phyloP scores from a whole-genome alignment of 2,329 filamentous ascomycete genomes.

The Diaporthe caulivora region DNA sequence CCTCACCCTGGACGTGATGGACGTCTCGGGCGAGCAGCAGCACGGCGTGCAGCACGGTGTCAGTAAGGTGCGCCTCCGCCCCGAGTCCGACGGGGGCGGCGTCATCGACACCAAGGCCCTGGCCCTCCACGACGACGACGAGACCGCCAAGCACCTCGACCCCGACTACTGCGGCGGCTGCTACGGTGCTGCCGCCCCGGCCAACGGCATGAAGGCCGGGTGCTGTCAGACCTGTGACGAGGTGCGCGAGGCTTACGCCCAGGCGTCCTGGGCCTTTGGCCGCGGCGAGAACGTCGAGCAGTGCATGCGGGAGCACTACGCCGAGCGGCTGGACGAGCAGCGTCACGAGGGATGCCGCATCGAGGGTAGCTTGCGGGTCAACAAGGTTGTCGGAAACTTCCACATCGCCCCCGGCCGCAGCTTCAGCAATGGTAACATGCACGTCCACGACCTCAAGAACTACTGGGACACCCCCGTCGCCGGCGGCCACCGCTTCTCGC shows the following conservation, averaged over 20 bases:
- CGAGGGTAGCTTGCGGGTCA: slow-evolving; percentile 91
- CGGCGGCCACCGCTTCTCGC: slow-evolving; percentile 86
- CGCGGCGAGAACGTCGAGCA: slow-evolving; percentile 93
- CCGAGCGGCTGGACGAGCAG: slow-evolving; percentile 87
- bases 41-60: slow-evolving; percentile 94
- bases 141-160: slow-evolving; percentile 82
- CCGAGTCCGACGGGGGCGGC: slow-evolving; percentile 79
- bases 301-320: slow-evolving; percentile 94
- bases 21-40: slow-evolving; percentile 97
- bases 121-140: slow-evolving; percentile 77
- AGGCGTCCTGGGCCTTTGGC: slow-evolving; percentile 92
- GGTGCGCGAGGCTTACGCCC: slow-evolving; percentile 93
- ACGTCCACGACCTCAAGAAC: slow-evolving; percentile 97
- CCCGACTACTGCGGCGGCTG: slow-evolving; percentile 94
- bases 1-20: slow-evolving; percentile 97
- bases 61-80: slow-evolving; percentile 85
- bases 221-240: slow-evolving; percentile 99
- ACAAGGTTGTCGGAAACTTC: slow-evolving; percentile 99
- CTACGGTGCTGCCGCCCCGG: slow-evolving; percentile 84
- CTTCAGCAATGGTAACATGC: slow-evolving; percentile 96
- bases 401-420: slow-evolving; percentile 96
- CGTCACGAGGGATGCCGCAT: slow-evolving; percentile 94
- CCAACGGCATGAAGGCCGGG: slow-evolving; percentile 79
- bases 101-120: slow-evolving; percentile 79
- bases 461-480: slow-evolving; percentile 83